These are phyloP conservation scores for Fistulinella staudtii DNA, from an alignment of 1,284 basidiomycete genomes.

Conservation along the genomic window DNA sequence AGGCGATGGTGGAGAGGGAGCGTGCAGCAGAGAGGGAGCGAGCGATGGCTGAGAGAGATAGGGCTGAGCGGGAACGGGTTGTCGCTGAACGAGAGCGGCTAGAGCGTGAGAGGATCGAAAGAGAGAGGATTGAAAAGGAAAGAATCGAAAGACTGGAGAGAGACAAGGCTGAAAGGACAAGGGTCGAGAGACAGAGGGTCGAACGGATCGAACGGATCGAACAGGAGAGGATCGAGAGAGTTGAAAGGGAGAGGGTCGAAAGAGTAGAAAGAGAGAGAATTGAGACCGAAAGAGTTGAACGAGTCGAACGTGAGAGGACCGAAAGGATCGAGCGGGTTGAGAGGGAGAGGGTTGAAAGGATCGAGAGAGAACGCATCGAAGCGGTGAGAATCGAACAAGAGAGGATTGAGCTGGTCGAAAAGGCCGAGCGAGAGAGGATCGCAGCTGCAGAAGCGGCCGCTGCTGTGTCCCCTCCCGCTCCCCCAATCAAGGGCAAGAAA, in stretches of 20 bases:
- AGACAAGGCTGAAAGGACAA: no score
- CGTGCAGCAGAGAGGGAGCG: slow-evolving; percentile 19
- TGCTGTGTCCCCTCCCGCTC: not conserved
- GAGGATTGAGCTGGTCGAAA: no score
- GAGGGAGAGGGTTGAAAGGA: slow-evolving; percentile 4
- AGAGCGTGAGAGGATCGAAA: slow-evolving; percentile 15
- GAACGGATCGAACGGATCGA: no score
- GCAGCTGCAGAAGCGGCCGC: not conserved
- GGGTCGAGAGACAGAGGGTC: slow-evolving; percentile 2
- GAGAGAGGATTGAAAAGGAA: slow-evolving; percentile 7
- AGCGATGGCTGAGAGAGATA: slow-evolving; percentile 10
- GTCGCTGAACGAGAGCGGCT: slow-evolving; percentile 17
- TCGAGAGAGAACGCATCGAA: no score
- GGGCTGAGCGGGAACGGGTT: slow-evolving; percentile 16
- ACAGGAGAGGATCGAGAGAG: slow-evolving; percentile 3
- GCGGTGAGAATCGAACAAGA: no score
- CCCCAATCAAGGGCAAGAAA: slow-evolving; percentile 13
- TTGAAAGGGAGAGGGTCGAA: slow-evolving; percentile 1
- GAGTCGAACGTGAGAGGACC: no score
- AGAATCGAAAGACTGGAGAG: slow-evolving; percentile 2
- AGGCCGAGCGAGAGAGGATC: slow-evolving; percentile 2
- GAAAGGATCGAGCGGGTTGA: no score
- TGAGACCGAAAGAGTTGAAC: slow-evolving; percentile 6
- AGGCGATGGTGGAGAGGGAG: no score
- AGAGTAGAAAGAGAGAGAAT: slow-evolving; percentile 2